Evolutionary conservation across 1,284 basidiomycete genomes (phyloP).

Genomic region (Ceratobasidium papillatum): DNA sequence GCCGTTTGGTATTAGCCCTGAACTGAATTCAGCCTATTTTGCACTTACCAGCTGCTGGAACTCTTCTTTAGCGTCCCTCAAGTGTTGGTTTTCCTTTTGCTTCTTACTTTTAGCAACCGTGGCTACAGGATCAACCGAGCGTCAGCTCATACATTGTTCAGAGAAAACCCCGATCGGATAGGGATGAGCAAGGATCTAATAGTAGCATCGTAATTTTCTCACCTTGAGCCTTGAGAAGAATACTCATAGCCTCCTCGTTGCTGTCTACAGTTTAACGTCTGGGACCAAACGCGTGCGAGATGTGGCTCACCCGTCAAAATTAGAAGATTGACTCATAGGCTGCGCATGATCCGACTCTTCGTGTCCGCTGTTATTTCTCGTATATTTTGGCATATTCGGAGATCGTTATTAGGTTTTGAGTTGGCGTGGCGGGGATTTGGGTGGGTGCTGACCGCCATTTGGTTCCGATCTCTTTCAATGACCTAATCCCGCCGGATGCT

Average conservation of each 20-base stretch:
- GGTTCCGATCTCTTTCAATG: not conserved
- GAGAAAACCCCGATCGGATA: not conserved
- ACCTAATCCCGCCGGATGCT: too few relatives aligned
- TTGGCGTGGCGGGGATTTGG: too few relatives aligned
- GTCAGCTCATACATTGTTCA: constrained; percentile 22
- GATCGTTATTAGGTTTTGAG: too few relatives aligned
- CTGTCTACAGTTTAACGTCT: not conserved
- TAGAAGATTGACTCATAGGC: constrained; percentile 25
- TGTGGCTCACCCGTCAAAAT: constrained; percentile 17
- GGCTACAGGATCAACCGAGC: not conserved
- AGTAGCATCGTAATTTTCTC: too few relatives aligned
- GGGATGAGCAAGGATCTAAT: not conserved
- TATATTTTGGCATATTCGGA: constrained; percentile 4
- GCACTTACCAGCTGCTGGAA: not conserved
- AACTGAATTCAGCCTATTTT: not conserved
- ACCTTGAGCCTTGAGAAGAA: constrained; percentile 36
- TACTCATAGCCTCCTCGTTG: constrained; percentile 30
- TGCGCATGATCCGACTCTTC: not conserved
- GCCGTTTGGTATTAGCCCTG: not conserved
- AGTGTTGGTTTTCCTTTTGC: constrained; percentile 7
- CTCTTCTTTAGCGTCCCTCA: constrained; percentile 8
- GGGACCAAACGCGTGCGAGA: not conserved
- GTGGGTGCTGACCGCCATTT: not conserved
- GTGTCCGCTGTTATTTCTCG: not conserved
- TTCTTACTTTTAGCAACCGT: constrained; percentile 36